phyloP scores from a whole-genome alignment of 805 yeast genomes.

The Wickerhamiella galacta region DNA sequence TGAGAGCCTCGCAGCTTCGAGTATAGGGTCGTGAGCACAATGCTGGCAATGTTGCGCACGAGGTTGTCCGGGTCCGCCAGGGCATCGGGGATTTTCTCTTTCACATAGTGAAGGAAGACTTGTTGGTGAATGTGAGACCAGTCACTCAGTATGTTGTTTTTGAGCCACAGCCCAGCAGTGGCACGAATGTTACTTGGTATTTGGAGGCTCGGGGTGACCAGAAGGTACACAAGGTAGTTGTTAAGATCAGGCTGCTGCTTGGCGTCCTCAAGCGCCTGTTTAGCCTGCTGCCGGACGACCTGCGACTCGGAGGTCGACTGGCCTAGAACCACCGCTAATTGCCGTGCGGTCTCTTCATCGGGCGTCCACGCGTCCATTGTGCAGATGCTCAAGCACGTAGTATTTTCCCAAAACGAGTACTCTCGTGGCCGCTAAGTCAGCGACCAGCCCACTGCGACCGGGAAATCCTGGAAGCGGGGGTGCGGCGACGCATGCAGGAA shows the following conservation, averaged over 20 bases:
- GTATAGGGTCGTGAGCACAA: constrained; percentile 70
- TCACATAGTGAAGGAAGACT: constrained; percentile 30
- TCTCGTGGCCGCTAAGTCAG: too few relatives aligned
- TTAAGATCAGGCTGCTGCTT: constrained; percentile 58
- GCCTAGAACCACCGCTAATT: constrained; percentile 46
- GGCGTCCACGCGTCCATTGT: constrained; percentile 44
- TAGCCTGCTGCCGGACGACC: constrained; percentile 44
- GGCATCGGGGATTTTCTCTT: constrained; percentile 29
- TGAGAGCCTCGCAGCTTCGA: constrained; percentile 45
- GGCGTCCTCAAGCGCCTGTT: constrained; percentile 55
- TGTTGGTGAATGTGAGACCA: constrained; percentile 21
- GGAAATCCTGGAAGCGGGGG: too few relatives aligned
- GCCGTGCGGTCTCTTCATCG: constrained; percentile 40
- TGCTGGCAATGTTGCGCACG: constrained; percentile 79
- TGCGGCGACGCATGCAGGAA: too few relatives aligned
- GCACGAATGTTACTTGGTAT: constrained; percentile 49
- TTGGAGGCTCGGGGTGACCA: constrained; percentile 36
- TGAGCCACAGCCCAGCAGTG: constrained; percentile 73
- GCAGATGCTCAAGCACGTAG: too few relatives aligned
- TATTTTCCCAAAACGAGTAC: too few relatives aligned
- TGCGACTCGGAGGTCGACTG: constrained; percentile 54
- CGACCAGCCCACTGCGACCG: too few relatives aligned
- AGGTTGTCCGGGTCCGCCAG: constrained; percentile 37
- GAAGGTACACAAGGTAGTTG: constrained; percentile 57
- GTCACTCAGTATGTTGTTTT: constrained; percentile 43